Evolutionary conservation across 345 rosid species (phyloP).

Genomic region (Eucalyptus pauciflora): DNA sequence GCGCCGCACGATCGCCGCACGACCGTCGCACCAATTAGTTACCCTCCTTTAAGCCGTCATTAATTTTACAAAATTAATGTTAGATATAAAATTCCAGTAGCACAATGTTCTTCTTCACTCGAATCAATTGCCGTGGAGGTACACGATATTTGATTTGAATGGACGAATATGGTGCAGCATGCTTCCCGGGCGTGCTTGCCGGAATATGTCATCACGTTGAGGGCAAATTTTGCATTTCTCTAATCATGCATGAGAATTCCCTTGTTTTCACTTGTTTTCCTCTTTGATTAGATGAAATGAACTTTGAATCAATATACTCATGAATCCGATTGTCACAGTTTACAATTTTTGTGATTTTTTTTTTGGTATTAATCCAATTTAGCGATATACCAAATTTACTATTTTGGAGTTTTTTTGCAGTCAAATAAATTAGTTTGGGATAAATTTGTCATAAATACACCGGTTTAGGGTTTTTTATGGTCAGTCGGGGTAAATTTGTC

Average conservation of each 20-base stretch:
- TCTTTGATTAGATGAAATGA: not conserved
- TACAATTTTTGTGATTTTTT: no score
- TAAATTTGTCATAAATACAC: no score
- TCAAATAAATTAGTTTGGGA: no score
- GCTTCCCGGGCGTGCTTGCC: not conserved
- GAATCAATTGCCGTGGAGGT: not conserved
- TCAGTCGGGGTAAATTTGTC: no score
- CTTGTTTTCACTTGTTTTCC: not conserved
- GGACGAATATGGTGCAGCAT: not conserved
- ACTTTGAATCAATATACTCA: no score
- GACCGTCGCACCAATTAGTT: not conserved
- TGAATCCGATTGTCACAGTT: no score
- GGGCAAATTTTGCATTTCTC: not conserved
- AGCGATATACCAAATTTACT: no score
- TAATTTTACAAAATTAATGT: not conserved
- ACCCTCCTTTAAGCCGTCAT: not conserved
- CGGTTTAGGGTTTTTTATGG: rapidly evolving
- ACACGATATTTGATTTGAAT: not conserved
- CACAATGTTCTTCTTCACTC: not conserved
- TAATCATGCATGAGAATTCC: not conserved
- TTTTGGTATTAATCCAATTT: no score
- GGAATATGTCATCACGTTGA: not conserved
- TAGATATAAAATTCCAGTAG: no score
- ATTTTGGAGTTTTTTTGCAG: no score
- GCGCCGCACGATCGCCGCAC: no score